These are phyloP conservation scores for Diaporthe australafricana DNA, from an alignment of 2,329 filamentous ascomycete species.

Conservation along the genomic window DNA sequence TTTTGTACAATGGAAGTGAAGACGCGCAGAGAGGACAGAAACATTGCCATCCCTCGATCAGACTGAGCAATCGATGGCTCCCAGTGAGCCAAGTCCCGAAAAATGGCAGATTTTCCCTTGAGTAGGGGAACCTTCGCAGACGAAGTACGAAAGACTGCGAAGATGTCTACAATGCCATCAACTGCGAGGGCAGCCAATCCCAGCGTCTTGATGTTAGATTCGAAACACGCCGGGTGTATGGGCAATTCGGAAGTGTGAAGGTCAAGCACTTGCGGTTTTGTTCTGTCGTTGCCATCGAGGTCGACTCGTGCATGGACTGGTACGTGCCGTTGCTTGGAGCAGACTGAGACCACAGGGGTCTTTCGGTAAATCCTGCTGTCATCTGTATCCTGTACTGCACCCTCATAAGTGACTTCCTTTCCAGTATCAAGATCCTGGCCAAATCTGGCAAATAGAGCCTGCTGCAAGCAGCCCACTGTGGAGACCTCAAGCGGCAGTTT, in stretches of 20 bases:
- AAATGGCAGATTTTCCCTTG: slow-evolving; percentile 17
- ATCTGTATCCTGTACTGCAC: neutral
- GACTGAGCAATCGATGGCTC: neutral
- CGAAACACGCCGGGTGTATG: slow-evolving; percentile 21
- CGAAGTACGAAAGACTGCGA: neutral
- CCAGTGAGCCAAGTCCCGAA: slow-evolving; percentile 12
- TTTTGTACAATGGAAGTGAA: slow-evolving; percentile 11
- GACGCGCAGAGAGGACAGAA: slow-evolving; percentile 13
- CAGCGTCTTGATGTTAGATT: neutral
- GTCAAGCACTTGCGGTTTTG: slow-evolving; percentile 10
- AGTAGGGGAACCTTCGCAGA: neutral
- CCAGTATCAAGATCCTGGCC: slow-evolving; percentile 5
- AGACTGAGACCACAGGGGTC: slow-evolving; percentile 18
- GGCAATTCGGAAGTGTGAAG: slow-evolving; percentile 24
- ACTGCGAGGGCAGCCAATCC: neutral
- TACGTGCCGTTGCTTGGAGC: slow-evolving; percentile 20
- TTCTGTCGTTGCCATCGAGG: neutral
- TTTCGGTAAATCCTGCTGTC: neutral
- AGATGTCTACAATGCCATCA: slow-evolving; percentile 19
- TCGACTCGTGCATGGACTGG: neutral
- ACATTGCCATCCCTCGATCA: slow-evolving; percentile 27
- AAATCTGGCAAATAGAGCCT: neutral
- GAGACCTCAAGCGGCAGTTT: neutral
- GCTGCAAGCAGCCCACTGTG: neutral
- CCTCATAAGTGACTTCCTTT: slow-evolving; percentile 1